Base-by-base conservation (phyloP, 2,329 filamentous ascomycete genomes). In the Stagonosporopsis vannaccii region DNA sequence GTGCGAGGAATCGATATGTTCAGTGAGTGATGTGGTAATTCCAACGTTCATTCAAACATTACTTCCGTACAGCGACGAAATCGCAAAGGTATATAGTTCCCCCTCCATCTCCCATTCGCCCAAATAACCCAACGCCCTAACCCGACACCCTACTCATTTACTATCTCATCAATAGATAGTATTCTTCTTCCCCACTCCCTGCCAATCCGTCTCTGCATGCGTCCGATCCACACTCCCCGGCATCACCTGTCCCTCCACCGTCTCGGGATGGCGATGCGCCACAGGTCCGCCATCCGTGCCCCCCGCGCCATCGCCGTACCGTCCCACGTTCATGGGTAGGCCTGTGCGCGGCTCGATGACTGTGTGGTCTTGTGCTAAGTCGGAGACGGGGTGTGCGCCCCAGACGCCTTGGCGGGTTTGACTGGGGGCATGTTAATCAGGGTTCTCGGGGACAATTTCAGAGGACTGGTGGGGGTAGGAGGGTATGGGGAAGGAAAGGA, bases 261-360 rank as follows among this genome's bases (percentile, higher is more conserved):
- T 58, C 8, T 28, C 49, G 6, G 45, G 49, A 35, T 19, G 39
- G 7, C 53, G 25, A 40, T 73, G 70, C 28, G 63, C 63, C 28
- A 67, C 58, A 2, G 51, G 39, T 13, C 71, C 72, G 1, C 65
- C 75, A 61, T 79, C 77, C 0, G 71, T 76, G 2, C 77, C 77
- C 15, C 75, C 75, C 9, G 62, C 51, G 2, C 75, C 76, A 47
- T 67, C 65, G 13, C 77, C 77, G 42, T 75, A 78, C 52, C 73
- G 72, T 41, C 66, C 74, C 0, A 73, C 68, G 45, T 79, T 76
- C 75, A 77, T 77, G 6, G 76, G 75, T 1, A 79, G 61, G 2
- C 77, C 76, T 2, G 77, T 78, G 30, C 73, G 70, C 4, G 75
- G 74, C 54, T 80, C 75, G 9, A 60, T 75, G 13, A 76, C 73